A percentile compares a stretch with the other conserved stretches of the same genome.
These are phyloP conservation scores for Nakaseomyces bracarensis DNA, from an alignment of 1,139 yeast species.

Conservation along the genomic window DNA sequence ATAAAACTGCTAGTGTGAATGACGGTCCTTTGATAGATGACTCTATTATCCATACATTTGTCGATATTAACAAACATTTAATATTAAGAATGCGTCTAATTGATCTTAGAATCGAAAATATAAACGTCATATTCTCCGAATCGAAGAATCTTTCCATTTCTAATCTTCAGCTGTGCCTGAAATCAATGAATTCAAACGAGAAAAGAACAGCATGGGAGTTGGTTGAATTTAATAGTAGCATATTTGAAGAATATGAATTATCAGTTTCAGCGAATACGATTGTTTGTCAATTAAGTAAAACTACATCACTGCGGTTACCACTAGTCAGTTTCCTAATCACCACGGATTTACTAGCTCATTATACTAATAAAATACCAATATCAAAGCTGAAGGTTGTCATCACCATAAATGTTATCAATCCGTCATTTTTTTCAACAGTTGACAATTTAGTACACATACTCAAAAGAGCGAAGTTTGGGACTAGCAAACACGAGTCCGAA, in stretches of 20 bases:
- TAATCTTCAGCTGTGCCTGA: slow-evolving; percentile 22
- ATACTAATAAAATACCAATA: slow-evolving; percentile 16
- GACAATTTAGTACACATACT: slow-evolving; percentile 5
- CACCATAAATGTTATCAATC: slow-evolving; percentile 27
- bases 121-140: slow-evolving; percentile 15
- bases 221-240: slow-evolving; percentile 15
- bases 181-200: slow-evolving; percentile 18
- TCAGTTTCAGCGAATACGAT: slow-evolving; percentile 26
- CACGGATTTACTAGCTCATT: slow-evolving; percentile 22
- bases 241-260: slow-evolving; percentile 22
- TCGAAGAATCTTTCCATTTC: slow-evolving; percentile 20
- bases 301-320: slow-evolving; percentile 24
- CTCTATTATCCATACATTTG: slow-evolving; percentile 2
- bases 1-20: too few relatives aligned
- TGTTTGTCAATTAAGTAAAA: slow-evolving; percentile 14
- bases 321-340: slow-evolving; percentile 24
- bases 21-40: background rate
- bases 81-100: slow-evolving; percentile 18
- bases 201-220: slow-evolving; percentile 19
- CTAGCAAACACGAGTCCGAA: background rate
- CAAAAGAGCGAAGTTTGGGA: background rate
- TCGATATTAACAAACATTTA: slow-evolving; percentile 8
- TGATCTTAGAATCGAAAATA: slow-evolving; percentile 28
- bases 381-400: slow-evolving; percentile 16
- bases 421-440: slow-evolving; percentile 23